phyloP scores from a whole-genome alignment of 495 filamentous ascomycete genomes.

The Chaetomium cochliodes region DNA sequence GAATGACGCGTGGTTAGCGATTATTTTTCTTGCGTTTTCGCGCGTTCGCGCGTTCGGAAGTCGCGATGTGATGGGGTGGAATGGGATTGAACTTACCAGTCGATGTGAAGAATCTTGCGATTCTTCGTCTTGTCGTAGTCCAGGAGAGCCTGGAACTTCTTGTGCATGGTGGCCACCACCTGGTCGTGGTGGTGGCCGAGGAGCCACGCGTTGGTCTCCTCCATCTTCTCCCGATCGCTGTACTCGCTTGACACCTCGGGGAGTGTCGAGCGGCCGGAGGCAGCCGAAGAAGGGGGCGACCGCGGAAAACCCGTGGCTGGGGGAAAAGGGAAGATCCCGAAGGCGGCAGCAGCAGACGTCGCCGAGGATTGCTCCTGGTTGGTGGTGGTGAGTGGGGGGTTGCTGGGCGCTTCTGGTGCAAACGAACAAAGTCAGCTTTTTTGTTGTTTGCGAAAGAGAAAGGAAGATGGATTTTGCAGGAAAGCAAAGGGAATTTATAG shows the following conservation, averaged over 20 bases:
- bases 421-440: conserved; percentile 14
- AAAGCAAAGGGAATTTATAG: conserved; percentile 1
- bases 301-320: neutral
- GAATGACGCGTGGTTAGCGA: conserved; percentile 7
- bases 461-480: neutral
- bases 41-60: too few species aligned
- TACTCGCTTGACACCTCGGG: conserved; percentile 13
- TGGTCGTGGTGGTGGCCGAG: conserved; percentile 14
- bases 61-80: neutral
- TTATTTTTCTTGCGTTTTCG: neutral
- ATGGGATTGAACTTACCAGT: conserved; percentile 22
- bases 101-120: conserved; percentile 24
- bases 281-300: neutral
- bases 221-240: conserved; percentile 15
- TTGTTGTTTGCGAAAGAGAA: neutral
- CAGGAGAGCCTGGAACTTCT: conserved; percentile 24
- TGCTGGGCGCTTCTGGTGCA: conserved; percentile 11
- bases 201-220: conserved; percentile 22
- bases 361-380: neutral
- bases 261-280: conserved; percentile 11
- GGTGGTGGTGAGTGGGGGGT: neutral
- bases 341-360: neutral
- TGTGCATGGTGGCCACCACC: conserved; percentile 16
- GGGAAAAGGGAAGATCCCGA: conserved; percentile 15
- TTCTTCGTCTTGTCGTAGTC: conserved; percentile 24